Percentiles rank a stretch among this genome's conserved stretches.
These are phyloP conservation scores for Quercus dentata DNA, from an alignment of 306 rosid genomes.

Conservation along the genomic window DNA sequence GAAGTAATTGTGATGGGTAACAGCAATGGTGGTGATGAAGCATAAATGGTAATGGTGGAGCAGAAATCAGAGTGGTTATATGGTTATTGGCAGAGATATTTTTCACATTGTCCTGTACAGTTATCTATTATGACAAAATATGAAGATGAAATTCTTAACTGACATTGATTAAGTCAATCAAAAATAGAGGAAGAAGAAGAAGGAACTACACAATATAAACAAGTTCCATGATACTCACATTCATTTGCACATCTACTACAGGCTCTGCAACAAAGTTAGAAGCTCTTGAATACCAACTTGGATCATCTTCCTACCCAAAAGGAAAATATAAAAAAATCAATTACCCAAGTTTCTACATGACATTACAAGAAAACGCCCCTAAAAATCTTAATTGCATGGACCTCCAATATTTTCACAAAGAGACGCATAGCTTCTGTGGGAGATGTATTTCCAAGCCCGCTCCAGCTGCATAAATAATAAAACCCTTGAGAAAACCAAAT, in stretches of 20 bases:
- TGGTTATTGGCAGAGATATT: not conserved
- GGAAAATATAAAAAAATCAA: slow-evolving; percentile 7
- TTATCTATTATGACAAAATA: not conserved
- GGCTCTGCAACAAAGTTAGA: slow-evolving; percentile 76
- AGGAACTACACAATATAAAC: slow-evolving; percentile 3
- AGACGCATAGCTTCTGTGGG: slow-evolving; percentile 96
- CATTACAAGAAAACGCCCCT: slow-evolving; percentile 8
- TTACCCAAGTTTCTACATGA: slow-evolving; percentile 22
- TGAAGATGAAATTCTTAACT: slow-evolving; percentile 2
- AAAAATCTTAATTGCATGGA: slow-evolving; percentile 16
- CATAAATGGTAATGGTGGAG: not conserved
- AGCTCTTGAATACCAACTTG: slow-evolving; percentile 95
- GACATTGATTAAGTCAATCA: not conserved
- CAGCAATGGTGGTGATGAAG: not conserved
- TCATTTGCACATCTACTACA: slow-evolving; percentile 74
- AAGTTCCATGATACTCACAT: slow-evolving; percentile 52
- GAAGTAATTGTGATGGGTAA: not conserved
- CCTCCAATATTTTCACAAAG: slow-evolving; percentile 98
- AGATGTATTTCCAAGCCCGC: slow-evolving; percentile 84
- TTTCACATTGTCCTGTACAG: not conserved
- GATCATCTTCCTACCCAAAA: slow-evolving; percentile 82
- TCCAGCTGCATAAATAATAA: slow-evolving; percentile 76
- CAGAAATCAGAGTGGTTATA: not conserved
- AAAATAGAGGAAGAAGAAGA: not conserved
- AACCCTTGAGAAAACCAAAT: slow-evolving; percentile 14